Percentiles rank a stretch among this genome's conserved stretches.
These are phyloP conservation scores for Leucaena leucocephala DNA, from an alignment of 306 rosid genomes.

Conservation along the genomic window DNA sequence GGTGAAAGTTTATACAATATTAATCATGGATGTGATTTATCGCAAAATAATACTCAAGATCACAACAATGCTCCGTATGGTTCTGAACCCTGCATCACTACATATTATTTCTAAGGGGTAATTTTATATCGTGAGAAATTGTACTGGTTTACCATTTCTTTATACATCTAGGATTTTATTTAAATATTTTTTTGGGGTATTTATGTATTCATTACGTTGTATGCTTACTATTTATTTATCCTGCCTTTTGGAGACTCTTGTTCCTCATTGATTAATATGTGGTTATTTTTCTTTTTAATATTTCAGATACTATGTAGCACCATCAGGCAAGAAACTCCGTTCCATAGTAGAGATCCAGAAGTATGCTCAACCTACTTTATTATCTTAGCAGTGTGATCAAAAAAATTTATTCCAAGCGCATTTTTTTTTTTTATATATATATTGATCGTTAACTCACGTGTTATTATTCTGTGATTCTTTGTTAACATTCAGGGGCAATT, in stretches of 20 bases:
- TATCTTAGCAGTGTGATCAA: conserved; percentile 20
- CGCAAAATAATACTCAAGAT: background rate
- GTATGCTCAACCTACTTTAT: conserved; percentile 49
- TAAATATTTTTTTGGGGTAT: background rate
- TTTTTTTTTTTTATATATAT: conserved; percentile 3
- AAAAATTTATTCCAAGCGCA: background rate
- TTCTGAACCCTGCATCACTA: background rate
- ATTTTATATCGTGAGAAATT: background rate
- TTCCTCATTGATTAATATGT: conserved; percentile 24
- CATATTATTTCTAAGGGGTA: background rate
- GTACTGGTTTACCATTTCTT: background rate
- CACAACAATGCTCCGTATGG: background rate
- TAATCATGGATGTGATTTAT: background rate
- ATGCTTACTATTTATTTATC: background rate
- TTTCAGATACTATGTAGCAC: conserved; percentile 83
- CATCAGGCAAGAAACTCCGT: conserved; percentile 88
- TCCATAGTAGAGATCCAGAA: conserved; percentile 87
- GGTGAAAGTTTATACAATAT: background rate
- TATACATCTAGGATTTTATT: background rate
- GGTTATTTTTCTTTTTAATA: conserved; percentile 27
- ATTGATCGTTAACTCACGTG: background rate
- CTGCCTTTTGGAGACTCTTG: conserved; percentile 26
- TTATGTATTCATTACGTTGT: background rate
- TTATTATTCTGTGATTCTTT: background rate
- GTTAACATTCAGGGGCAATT: background rate